These are phyloP conservation scores for Diversispora eburnea DNA, from an alignment of 192 early-diverging fungal genomes.

Conservation along the genomic window DNA sequence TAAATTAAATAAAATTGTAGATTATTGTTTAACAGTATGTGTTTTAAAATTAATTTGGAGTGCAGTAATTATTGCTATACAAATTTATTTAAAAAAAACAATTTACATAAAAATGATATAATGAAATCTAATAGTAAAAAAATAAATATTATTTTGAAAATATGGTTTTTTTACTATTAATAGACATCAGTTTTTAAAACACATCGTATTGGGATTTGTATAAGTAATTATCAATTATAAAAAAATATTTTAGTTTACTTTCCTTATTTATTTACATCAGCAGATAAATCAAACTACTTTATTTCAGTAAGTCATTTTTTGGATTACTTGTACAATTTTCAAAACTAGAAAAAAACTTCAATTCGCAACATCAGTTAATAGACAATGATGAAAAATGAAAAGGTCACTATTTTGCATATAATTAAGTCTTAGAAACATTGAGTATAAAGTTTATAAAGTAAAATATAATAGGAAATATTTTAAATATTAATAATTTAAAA, in stretches of 20 bases:
- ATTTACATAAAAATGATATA: not conserved
- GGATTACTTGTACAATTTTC: no score
- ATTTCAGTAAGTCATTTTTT: no score
- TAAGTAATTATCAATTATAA: not conserved
- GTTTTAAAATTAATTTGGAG: not conserved
- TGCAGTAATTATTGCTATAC: not conserved
- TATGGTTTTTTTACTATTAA: not conserved
- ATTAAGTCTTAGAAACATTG: no score
- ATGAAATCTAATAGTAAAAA: no score
- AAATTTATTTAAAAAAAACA: conserved; percentile 5
- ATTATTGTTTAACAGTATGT: not conserved
- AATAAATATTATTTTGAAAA: not conserved
- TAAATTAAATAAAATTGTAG: not conserved
- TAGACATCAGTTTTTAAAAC: not conserved
- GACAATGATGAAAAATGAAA: no score
- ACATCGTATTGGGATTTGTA: not conserved
- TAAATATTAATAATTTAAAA: not conserved
- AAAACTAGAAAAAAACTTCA: no score
- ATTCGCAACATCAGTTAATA: not conserved
- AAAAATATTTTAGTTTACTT: no score
- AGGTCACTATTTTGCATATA: no score
- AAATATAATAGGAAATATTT: not conserved
- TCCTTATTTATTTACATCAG: no score
- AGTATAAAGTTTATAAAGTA: not conserved
- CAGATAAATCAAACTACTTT: no score